A percentile compares a stretch with the other conserved stretches of the same genome.
phyloP scores from a whole-genome alignment of 164 flowering plant species.

The Warburgia ugandensis region DNA sequence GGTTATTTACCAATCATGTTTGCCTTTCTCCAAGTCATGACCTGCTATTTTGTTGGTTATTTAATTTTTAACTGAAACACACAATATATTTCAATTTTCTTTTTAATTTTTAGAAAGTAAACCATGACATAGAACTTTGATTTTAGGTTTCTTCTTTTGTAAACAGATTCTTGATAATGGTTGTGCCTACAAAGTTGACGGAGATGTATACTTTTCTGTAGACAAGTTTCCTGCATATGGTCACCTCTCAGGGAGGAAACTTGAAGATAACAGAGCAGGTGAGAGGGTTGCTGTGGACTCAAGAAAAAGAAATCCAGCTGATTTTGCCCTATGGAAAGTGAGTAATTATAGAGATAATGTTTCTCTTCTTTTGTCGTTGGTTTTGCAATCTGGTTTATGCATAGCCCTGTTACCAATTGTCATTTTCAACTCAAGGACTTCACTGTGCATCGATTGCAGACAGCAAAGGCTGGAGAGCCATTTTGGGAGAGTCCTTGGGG shows the following conservation, averaged over 20 bases:
- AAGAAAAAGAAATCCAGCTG: conserved; percentile 88
- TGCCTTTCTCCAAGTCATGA: too few species aligned
- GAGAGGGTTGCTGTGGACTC: conserved; percentile 84
- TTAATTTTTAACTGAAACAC: too few species aligned
- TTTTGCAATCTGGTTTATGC: neutral
- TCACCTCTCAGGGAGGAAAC: conserved; percentile 64
- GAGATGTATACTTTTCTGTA: conserved; percentile 91
- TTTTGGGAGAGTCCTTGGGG: conserved; percentile 99
- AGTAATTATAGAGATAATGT: conserved; percentile 12
- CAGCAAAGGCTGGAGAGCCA: conserved; percentile 88
- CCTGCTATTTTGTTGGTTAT: too few species aligned
- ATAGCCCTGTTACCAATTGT: neutral
- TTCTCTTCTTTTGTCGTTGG: neutral
- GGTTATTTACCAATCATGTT: too few species aligned
- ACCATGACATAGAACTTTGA: conserved; percentile 4
- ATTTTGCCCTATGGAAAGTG: conserved; percentile 97
- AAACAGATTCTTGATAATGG: conserved; percentile 84
- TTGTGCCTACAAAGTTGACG: conserved; percentile 68
- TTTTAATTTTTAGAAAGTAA: neutral
- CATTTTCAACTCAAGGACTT: neutral
- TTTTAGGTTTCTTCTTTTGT: conserved; percentile 10
- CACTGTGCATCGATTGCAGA: conserved; percentile 32
- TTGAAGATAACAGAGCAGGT: conserved; percentile 95
- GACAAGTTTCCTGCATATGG: conserved; percentile 81
- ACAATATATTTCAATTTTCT: too few species aligned